Base-by-base conservation (phyloP, 129 eudicot species). In the Silybum marianum region DNA sequence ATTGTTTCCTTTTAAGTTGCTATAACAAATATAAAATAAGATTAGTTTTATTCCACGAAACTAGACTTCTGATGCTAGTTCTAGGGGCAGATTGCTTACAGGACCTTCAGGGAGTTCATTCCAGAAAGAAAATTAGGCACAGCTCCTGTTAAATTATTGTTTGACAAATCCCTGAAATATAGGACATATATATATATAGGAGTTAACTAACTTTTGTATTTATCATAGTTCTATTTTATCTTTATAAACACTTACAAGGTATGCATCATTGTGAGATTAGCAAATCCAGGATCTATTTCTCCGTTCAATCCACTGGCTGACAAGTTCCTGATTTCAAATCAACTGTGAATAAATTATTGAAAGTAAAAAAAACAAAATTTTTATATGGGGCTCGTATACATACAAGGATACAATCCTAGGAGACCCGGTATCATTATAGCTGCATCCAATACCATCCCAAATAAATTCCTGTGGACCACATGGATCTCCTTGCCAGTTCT, bases 401-500 rank as follows among this genome's bases (percentile, higher is more conserved):
- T 88, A 88, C 91, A 88, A 71, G 7, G 48, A 69, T 25, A 30
- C 30, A 18, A 88, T 81, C 66, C 84, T 62, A 42, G 87, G 77
- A n/a, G 21, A 75, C 3, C 44, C 11, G 1, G 80, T 68, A 46
- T 60, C 73, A 67, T 79, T 54, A 40, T 69, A 74, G 73, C 58
- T 86, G 81, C 94, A 90, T 18, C 46, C 13, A 2, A 90, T 2
- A 63, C 91, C 90, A 48, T 82, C 86, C 90, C 94, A 90, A 23
- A 32, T 65, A 77, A 72, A 84, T 22, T 72, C 82, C 28, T 77
- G 71, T 12, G 94, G 90, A n/a, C 44, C 71, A 80, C 91, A 90
- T 4, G 94, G 89, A 82, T 90, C 94, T 39, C 90, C 91, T 84
- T 90, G 89, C 94, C 94, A 90, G 81, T 86, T 78, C 58, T 24